phyloP scores from a whole-genome alignment of 1,284 basidiomycete genomes.

The Melampsora occidentalis region DNA sequence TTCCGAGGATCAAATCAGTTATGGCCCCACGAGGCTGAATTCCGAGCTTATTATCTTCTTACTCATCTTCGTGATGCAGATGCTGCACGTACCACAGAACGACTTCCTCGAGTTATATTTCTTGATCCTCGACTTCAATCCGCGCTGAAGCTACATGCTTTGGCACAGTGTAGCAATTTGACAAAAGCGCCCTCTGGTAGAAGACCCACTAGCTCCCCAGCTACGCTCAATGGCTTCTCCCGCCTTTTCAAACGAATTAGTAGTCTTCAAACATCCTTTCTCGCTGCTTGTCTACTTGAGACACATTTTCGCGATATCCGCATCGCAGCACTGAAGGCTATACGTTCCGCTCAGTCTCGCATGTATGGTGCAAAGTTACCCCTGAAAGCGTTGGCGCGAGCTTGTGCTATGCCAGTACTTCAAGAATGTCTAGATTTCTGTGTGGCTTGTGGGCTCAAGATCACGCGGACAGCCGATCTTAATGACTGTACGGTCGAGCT shows the following conservation, averaged over 20 bases:
- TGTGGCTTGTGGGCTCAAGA: slow-evolving; percentile 31
- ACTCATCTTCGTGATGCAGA: slow-evolving; percentile 82
- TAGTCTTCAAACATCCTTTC: slow-evolving; percentile 54
- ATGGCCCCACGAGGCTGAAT: slow-evolving; percentile 72
- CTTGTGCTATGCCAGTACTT: slow-evolving; percentile 23
- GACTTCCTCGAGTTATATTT: slow-evolving; percentile 71
- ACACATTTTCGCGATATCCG: slow-evolving; percentile 59
- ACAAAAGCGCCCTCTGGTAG: slow-evolving; percentile 55
- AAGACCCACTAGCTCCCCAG: slow-evolving; percentile 56
- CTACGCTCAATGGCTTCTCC: slow-evolving; percentile 63
- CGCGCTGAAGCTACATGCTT: slow-evolving; percentile 73
- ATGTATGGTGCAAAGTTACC: slow-evolving; percentile 32
- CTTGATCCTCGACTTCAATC: slow-evolving; percentile 73
- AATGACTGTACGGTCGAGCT: slow-evolving; percentile 32
- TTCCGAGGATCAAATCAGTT: slow-evolving; percentile 54
- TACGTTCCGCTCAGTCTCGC: slow-evolving; percentile 53
- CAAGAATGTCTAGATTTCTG: slow-evolving; percentile 39
- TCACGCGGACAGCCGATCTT: slow-evolving; percentile 4
- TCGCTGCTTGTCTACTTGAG: slow-evolving; percentile 60
- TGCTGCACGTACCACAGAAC: slow-evolving; percentile 66
- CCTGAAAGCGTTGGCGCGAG: slow-evolving; percentile 20
- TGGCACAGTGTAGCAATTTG: slow-evolving; percentile 72
- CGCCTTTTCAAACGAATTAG: slow-evolving; percentile 59
- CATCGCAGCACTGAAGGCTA: slow-evolving; percentile 58
- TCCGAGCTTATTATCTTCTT: slow-evolving; percentile 89